These are phyloP conservation scores for Coprinopsis sp. DNA, from an alignment of 768 basidiomycete species.

Conservation along the genomic window DNA sequence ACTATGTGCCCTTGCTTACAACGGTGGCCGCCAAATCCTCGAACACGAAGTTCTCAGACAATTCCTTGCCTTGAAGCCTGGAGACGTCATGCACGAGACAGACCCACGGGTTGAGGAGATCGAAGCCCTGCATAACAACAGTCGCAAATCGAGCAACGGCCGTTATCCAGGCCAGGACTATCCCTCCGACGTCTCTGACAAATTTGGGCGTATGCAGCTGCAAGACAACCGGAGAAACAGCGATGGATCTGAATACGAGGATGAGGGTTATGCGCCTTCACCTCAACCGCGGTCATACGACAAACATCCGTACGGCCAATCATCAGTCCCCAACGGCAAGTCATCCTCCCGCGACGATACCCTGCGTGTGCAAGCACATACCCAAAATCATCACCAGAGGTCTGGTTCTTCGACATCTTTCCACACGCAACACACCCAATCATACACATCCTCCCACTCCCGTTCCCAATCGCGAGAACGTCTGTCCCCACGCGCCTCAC, in stretches of 20 bases:
- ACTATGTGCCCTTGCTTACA: conserved; percentile 65
- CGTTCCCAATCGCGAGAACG: conserved; percentile 36
- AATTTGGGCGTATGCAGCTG: conserved; percentile 47
- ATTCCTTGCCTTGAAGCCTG: conserved; percentile 82
- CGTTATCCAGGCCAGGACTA: conserved; percentile 29
- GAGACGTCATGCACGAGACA: conserved; percentile 72
- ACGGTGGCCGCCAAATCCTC: conserved; percentile 73
- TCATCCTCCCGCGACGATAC: conserved; percentile 36
- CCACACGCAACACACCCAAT: conserved; percentile 21
- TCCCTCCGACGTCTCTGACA: conserved; percentile 33
- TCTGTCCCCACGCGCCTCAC: conserved; percentile 25
- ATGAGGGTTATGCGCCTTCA: conserved; percentile 48
- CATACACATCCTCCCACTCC: conserved; percentile 30
- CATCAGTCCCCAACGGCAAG: conserved; percentile 24
- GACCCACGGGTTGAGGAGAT: conserved; percentile 58
- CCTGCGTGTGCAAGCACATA: conserved; percentile 36
- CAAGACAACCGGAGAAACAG: conserved; percentile 40
- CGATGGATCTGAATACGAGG: conserved; percentile 65
- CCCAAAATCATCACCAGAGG: conserved; percentile 50
- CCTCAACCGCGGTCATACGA: conserved; percentile 35
- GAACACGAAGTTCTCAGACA: conserved; percentile 74
- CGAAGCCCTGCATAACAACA: conserved; percentile 37
- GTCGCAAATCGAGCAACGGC: too few species aligned
- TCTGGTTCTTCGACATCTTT: conserved; percentile 47
- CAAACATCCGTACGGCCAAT: conserved; percentile 35